A percentile compares a stretch with the other conserved stretches of the same genome.
Conservation (phyloP, 805 yeast species). For the Sugiyamaella floridensis region DNA sequence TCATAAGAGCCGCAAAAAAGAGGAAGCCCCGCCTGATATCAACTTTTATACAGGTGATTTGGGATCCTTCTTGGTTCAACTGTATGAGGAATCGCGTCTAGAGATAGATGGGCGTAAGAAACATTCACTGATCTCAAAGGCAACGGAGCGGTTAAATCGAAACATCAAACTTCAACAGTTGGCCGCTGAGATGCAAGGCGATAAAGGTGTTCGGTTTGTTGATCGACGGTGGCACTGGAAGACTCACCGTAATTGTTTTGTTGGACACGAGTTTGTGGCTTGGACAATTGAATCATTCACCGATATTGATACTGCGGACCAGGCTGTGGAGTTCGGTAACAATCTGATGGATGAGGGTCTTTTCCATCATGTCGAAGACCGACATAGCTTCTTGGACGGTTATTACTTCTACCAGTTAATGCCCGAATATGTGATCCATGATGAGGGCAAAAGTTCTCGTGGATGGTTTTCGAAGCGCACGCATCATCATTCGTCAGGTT, state of each 20-base stretch:
- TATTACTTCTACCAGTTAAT: conserved; percentile 78
- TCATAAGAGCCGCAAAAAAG: conserved; percentile 34
- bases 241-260: conserved; percentile 65
- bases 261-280: conserved; percentile 78
- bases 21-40: conserved; percentile 58
- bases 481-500: not conserved
- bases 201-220: conserved; percentile 55
- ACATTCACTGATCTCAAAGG: conserved; percentile 32
- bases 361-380: conserved; percentile 71
- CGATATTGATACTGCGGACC: conserved; percentile 76
- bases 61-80: conserved; percentile 53
- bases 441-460: conserved; percentile 15
- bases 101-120: conserved; percentile 28
- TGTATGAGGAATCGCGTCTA: conserved; percentile 36
- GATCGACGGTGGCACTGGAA: conserved; percentile 92
- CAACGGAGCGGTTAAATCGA: conserved; percentile 38
- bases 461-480: conserved; percentile 20
- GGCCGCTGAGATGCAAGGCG: conserved; percentile 60
- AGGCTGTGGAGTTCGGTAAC: conserved; percentile 77
- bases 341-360: conserved; percentile 62
- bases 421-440: conserved; percentile 41
- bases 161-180: conserved; percentile 45
- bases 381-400: conserved; percentile 86
- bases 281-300: conserved; percentile 77
- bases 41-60: conserved; percentile 83